Percentiles rank a stretch among this genome's conserved stretches.
Evolutionary conservation across 1,139 yeast genomes (phyloP).

Genomic region (Saccharomyces hybrid): DNA sequence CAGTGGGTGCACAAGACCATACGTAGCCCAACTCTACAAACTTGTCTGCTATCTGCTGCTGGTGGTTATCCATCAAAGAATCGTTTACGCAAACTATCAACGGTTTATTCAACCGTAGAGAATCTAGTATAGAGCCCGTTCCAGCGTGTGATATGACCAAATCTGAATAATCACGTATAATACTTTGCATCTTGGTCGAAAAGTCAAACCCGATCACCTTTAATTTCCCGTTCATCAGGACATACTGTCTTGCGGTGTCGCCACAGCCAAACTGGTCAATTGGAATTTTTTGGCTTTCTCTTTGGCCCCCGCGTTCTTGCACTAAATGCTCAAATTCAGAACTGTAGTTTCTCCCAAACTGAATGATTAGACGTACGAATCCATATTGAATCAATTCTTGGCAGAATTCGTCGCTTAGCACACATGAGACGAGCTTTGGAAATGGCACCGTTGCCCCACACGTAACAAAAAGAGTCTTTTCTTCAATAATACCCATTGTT

Average conservation of each 20-base stretch:
- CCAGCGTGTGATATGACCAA: constrained; percentile 86
- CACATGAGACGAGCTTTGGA: constrained; percentile 41
- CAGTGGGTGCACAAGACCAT: constrained; percentile 15
- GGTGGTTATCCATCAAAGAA: constrained; percentile 78
- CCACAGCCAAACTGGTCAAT: constrained; percentile 8
- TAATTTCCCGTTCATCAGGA: constrained; percentile 11
- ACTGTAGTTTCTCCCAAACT: constrained; percentile 52
- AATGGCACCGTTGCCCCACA: constrained; percentile 89
- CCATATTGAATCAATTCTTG: constrained; percentile 32
- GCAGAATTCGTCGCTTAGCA: constrained; percentile 37
- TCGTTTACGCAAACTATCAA: constrained; percentile 68
- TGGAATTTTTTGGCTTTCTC: not conserved
- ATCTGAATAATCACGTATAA: constrained; percentile 39
- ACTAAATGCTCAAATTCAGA: constrained; percentile 24
- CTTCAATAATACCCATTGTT: not conserved
- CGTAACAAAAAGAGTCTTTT: constrained; percentile 45
- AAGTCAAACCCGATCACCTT: constrained; percentile 44
- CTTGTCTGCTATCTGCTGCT: constrained; percentile 63
- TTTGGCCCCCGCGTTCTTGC: not conserved
- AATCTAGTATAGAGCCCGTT: constrained; percentile 85
- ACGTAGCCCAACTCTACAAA: constrained; percentile 38
- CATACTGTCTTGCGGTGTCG: constrained; percentile 9
- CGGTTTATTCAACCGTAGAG: constrained; percentile 48
- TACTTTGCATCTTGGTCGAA: constrained; percentile 35
- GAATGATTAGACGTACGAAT: constrained; percentile 44